Evolutionary conservation across 2,329 filamentous ascomycete species (phyloP).

Genomic region (Verticillium albo-atrum): DNA sequence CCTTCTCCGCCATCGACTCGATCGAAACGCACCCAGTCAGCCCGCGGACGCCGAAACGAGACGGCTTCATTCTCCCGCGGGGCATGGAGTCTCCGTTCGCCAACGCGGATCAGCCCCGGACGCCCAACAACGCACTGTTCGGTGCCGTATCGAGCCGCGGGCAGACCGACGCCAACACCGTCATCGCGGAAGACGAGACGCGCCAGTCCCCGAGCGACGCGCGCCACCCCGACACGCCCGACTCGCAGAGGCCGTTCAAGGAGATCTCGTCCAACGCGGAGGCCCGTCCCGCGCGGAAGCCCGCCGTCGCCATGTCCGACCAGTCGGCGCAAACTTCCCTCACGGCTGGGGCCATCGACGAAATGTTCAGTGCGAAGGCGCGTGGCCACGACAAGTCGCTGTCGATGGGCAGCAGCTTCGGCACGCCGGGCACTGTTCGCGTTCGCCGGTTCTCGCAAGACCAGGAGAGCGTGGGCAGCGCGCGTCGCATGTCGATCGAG

Average conservation of each 20-base stretch:
- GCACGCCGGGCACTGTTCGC: conserved; percentile 35
- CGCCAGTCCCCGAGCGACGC: conserved; percentile 44
- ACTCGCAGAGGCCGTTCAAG: conserved; percentile 55
- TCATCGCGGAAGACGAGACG: conserved; percentile 63
- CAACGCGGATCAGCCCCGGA: conserved; percentile 27
- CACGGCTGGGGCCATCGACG: conserved; percentile 77
- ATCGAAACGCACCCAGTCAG: conserved; percentile 42
- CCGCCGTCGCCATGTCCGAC: conserved; percentile 50
- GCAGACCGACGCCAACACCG: conserved; percentile 31
- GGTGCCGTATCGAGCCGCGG: conserved; percentile 40
- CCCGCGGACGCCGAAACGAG: conserved; percentile 46
- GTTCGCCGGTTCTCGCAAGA: conserved; percentile 42
- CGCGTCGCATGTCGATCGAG: conserved; percentile 12
- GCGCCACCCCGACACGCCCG: conserved; percentile 40
- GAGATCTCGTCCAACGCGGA: conserved; percentile 58
- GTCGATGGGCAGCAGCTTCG: conserved; percentile 29
- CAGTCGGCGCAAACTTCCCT: conserved; percentile 78
- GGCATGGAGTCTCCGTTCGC: conserved; percentile 30
- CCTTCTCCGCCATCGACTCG: conserved; percentile 40
- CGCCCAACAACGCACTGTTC: conserved; percentile 35
- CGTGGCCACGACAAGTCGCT: conserved; percentile 28
- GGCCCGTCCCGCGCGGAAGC: conserved; percentile 33
- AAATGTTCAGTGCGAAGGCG: conserved; percentile 57
- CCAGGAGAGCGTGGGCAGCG: conserved; percentile 44
- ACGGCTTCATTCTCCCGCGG: conserved; percentile 52